These are phyloP conservation scores for Cymbidium sinense DNA, from an alignment of 106 monocot species.

Conservation along the genomic window DNA sequence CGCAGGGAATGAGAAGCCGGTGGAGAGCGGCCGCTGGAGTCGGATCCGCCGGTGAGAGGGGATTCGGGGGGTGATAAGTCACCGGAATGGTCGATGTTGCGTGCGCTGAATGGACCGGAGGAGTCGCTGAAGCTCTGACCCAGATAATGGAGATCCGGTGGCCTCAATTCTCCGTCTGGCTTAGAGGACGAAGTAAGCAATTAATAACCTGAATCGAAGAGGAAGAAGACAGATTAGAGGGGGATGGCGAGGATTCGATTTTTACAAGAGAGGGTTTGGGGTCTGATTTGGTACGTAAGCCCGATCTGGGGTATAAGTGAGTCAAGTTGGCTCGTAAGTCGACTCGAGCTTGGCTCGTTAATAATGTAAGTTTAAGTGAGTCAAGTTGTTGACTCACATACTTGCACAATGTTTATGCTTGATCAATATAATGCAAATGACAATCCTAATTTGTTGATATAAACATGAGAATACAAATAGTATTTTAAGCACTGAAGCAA, in stretches of 20 bases:
- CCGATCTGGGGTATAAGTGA: too few species aligned
- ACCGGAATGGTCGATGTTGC: slow-evolving; percentile 61
- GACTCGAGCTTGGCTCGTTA: too few species aligned
- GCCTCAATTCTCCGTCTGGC: slow-evolving; percentile 17
- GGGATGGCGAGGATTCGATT: neutral
- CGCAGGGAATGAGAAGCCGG: slow-evolving; percentile 39
- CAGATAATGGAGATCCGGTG: slow-evolving; percentile 23
- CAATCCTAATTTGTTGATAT: too few species aligned
- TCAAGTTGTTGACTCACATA: too few species aligned
- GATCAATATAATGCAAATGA: too few species aligned
- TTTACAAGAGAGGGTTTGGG: neutral
- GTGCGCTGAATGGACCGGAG: slow-evolving; percentile 72
- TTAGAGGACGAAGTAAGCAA: neutral
- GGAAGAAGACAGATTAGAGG: neutral
- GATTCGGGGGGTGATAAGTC: slow-evolving; percentile 32
- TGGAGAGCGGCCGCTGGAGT: slow-evolving; percentile 10
- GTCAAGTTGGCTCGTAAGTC: too few species aligned
- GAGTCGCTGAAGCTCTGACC: slow-evolving; percentile 40
- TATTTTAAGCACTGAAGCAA: too few species aligned
- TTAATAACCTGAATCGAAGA: neutral
- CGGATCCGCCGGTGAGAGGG: neutral
- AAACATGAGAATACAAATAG: too few species aligned
- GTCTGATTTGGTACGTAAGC: neutral
- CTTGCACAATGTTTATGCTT: too few species aligned
- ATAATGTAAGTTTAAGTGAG: too few species aligned